Evolutionary conservation across 202 grass and related monocot genomes (phyloP), one percentile per base, ranked within the genome.

Genomic region (Carex sylvatica): DNA sequence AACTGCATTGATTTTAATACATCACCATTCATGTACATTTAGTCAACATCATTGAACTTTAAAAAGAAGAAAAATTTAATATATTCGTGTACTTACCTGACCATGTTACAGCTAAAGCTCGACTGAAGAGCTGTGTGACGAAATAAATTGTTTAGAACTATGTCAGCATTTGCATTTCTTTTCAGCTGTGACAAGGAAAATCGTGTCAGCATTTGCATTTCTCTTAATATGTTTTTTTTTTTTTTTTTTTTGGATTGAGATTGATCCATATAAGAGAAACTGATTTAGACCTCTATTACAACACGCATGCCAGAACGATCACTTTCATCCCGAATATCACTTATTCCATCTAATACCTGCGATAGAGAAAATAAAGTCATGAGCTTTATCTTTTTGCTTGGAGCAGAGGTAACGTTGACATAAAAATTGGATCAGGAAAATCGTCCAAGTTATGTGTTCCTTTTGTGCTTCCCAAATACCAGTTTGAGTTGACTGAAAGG

Each of bases 101-200:
- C 95, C 89, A 98, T 98, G 77, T 98, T 98, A 91, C 95, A 98
- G 87, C 92, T 98, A 90, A 98, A 98, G 83, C 95, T 84, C 82
- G 95, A 98, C 80, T 98, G 95, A 81, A 98, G 87, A 84, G 95
- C 82, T 84, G 95, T 98, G 78, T 90, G 92, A 73, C 95, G 92
- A 81, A 91, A 98, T 47, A 98, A 53, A 49, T 93, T 98, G 84
- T 98, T 98, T 60, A 98, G 86, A 60, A 98, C 91, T 75, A 98
- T 87, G n/a, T 69, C 83, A 85, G 92, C 84, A 90, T 98, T 88
- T 76, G 91, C 86, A 65, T 84, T 82, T 72, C 91, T 93, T 90
- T 98, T 98, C 83, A 98, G 83, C 95, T 98, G 80, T 40, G 83
- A 74, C n/a, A 79, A 80, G 30, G 52, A 10, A 82, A 58, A 68